These are phyloP conservation scores for Trichoderma koningii DNA, from an alignment of 2,329 filamentous ascomycete genomes.

Conservation along the genomic window DNA sequence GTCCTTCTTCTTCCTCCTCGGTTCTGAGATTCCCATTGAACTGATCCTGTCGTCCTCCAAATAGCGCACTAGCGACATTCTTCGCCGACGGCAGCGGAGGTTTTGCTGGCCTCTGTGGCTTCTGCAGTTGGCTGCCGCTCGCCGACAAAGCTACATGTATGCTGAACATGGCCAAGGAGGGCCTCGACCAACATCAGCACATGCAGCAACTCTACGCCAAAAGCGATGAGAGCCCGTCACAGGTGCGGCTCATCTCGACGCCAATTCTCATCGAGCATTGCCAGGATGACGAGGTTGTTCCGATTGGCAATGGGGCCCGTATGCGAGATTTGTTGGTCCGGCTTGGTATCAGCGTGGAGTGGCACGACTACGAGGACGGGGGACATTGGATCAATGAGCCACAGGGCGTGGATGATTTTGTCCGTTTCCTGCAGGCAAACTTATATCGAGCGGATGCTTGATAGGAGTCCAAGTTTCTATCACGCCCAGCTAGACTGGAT, in stretches of 20 bases:
- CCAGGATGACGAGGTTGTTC: not conserved
- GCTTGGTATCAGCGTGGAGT: not conserved
- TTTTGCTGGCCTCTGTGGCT: conserved; percentile 13
- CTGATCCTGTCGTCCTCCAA: not conserved
- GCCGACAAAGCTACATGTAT: not conserved
- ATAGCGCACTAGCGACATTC: conserved; percentile 1
- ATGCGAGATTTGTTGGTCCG: not conserved
- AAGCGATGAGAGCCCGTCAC: not conserved
- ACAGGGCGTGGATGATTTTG: conserved; percentile 1
- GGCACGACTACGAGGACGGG: not conserved
- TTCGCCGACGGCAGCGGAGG: conserved; percentile 15
- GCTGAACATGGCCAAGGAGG: not conserved
- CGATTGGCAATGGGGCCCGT: not conserved
- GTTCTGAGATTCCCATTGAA: no score
- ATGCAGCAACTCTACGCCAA: conserved; percentile 11
- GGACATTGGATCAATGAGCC: conserved; percentile 13
- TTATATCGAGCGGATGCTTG: no score
- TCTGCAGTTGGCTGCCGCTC: conserved; percentile 8
- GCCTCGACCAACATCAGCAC: not conserved
- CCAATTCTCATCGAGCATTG: conserved; percentile 13
- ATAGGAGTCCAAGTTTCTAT: no score
- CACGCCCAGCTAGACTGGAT: no score
- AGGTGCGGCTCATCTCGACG: not conserved
- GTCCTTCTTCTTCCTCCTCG: no score
- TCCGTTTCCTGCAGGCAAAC: not conserved